phyloP scores from a whole-genome alignment of 345 rosid species.

The Gossypium raimondii region DNA sequence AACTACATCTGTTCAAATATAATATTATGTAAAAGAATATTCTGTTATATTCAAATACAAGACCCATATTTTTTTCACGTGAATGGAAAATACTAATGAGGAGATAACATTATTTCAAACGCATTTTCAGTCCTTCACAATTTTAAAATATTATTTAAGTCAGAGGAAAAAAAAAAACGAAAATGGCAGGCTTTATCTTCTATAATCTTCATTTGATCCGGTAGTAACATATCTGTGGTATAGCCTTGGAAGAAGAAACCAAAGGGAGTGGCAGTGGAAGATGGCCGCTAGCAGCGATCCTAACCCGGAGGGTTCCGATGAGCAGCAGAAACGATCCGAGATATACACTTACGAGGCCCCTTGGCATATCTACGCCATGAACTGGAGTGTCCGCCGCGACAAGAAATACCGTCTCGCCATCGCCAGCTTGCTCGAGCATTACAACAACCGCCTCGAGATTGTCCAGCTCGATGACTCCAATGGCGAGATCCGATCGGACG shows the following conservation, averaged over 20 bases:
- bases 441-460: constrained; percentile 74
- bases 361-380: constrained; percentile 98
- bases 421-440: constrained; percentile 82
- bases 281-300: constrained; percentile 83
- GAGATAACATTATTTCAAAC: too few species aligned
- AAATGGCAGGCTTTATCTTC: background rate
- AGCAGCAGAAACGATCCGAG: constrained; percentile 93
- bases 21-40: too few species aligned
- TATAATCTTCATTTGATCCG: background rate
- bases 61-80: too few species aligned
- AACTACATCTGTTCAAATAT: too few species aligned
- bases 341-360: constrained; percentile 97
- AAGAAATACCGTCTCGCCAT: constrained; percentile 94
- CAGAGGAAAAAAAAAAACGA: too few species aligned
- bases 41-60: too few species aligned
- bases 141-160: too few species aligned
- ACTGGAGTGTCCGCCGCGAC: constrained; percentile 99
- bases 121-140: too few species aligned
- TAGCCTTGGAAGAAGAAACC: background rate
- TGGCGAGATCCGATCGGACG: constrained; percentile 90
- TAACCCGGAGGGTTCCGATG: constrained; percentile 73
- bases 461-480: constrained; percentile 94
- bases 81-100: too few species aligned
- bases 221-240: background rate
- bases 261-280: background rate